A percentile compares a stretch with the other conserved stretches of the same genome.
These are phyloP conservation scores for Yamadazyma phyllophila DNA, from an alignment of 805 yeast species.

Conservation along the genomic window DNA sequence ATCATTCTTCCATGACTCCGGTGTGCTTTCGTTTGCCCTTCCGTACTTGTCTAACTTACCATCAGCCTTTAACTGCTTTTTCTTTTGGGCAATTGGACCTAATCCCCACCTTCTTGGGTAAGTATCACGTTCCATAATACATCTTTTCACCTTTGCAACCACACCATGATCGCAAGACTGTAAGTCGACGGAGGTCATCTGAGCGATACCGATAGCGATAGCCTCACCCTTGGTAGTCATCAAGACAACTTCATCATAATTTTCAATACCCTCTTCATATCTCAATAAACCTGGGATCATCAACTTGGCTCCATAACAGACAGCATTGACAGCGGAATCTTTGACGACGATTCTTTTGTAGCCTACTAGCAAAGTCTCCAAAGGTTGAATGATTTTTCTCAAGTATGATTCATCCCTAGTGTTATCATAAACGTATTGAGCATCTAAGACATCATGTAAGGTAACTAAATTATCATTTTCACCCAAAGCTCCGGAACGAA, in stretches of 20 bases:
- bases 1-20: conserved; percentile 83
- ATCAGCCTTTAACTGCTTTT: conserved; percentile 95
- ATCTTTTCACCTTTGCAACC: conserved; percentile 97
- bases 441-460: conserved; percentile 95
- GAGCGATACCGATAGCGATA: conserved; percentile 96
- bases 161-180: conserved; percentile 98
- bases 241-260: conserved; percentile 95
- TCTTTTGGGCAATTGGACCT: conserved; percentile 98
- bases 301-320: conserved; percentile 97
- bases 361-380: conserved; percentile 89
- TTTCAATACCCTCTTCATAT: conserved; percentile 96
- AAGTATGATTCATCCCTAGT: conserved; percentile 95
- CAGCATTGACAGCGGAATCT: conserved; percentile 95
- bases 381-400: conserved; percentile 90
- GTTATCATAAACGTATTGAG: conserved; percentile 97
- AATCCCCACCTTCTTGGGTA: conserved; percentile 99
- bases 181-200: conserved; percentile 96
- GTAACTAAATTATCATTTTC: conserved; percentile 93
- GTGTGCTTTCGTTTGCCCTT: conserved; percentile 89
- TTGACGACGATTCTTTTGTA: conserved; percentile 95
- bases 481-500: conserved; percentile 92
- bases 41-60: conserved; percentile 97
- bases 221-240: conserved; percentile 99
- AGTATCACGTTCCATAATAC: conserved; percentile 99
- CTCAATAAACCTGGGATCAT: conserved; percentile 98